These are phyloP conservation scores for Calocybe cyanea DNA, from an alignment of 768 basidiomycete genomes.

Conservation along the genomic window DNA sequence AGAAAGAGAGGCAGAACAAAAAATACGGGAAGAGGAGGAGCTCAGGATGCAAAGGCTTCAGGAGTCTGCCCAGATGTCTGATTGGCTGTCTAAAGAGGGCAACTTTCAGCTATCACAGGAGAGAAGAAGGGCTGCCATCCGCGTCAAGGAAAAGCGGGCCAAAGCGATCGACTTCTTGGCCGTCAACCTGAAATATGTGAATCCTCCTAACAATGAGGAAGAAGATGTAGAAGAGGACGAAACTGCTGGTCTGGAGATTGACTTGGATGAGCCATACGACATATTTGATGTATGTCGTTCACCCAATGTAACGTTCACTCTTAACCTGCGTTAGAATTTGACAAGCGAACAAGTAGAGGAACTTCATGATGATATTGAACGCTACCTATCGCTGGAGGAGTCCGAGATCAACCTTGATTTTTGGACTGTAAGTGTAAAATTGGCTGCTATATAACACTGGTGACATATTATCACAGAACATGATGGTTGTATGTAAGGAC, in stretches of 20 bases:
- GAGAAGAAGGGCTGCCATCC: slow-evolving; percentile 82
- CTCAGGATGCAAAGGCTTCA: slow-evolving; percentile 81
- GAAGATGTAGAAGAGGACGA: slow-evolving; percentile 54
- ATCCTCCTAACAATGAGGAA: slow-evolving; percentile 63
- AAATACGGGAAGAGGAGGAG: slow-evolving; percentile 90
- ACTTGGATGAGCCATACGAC: slow-evolving; percentile 96
- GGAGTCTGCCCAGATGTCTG: slow-evolving; percentile 96
- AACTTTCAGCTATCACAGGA: slow-evolving; percentile 97
- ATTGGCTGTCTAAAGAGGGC: slow-evolving; percentile 96
- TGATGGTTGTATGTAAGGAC: slow-evolving; percentile 96
- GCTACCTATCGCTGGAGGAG: slow-evolving; percentile 84
- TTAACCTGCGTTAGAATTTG: slow-evolving; percentile 31
- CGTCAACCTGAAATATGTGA: slow-evolving; percentile 91
- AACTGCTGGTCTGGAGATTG: slow-evolving; percentile 91
- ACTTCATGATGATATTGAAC: slow-evolving; percentile 90
- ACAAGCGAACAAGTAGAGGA: slow-evolving; percentile 87
- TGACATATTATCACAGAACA: slow-evolving; percentile 53
- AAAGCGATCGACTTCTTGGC: slow-evolving; percentile 99
- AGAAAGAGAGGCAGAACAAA: slow-evolving; percentile 87
- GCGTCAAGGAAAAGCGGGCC: slow-evolving; percentile 93
- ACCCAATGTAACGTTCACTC: not conserved
- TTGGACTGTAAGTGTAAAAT: slow-evolving; percentile 72
- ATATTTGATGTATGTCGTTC: slow-evolving; percentile 82
- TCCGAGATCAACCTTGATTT: slow-evolving; percentile 88
- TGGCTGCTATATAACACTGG: not conserved